These are phyloP conservation scores for Kockiozyma suomiensis DNA, from an alignment of 805 yeast species.

Conservation along the genomic window DNA sequence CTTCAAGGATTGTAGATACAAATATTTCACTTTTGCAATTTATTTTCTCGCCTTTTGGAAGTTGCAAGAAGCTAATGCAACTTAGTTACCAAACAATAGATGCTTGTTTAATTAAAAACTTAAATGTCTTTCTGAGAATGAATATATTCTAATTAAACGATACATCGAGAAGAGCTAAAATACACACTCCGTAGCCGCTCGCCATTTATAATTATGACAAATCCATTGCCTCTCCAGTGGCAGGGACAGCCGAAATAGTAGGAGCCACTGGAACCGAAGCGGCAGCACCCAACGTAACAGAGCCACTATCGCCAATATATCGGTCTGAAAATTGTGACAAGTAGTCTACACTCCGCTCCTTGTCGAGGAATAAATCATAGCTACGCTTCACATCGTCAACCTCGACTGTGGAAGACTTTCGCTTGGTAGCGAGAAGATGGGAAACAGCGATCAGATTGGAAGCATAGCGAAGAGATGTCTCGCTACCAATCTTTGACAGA, in stretches of 20 bases:
- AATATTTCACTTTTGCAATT: background rate
- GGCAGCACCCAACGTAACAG: slow-evolving; percentile 20
- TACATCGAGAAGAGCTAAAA: background rate
- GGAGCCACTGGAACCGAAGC: slow-evolving; percentile 17
- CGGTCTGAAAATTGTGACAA: slow-evolving; percentile 68
- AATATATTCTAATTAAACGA: background rate
- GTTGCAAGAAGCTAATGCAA: no score
- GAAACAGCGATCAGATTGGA: slow-evolving; percentile 89
- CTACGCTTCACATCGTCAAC: slow-evolving; percentile 76
- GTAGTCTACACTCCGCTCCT: slow-evolving; percentile 84
- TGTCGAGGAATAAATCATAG: slow-evolving; percentile 83
- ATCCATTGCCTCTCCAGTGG: slow-evolving; percentile 20
- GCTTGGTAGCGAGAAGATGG: slow-evolving; percentile 79
- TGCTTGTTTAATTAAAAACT: background rate
- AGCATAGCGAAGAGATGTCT: slow-evolving; percentile 89
- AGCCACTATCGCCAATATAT: slow-evolving; percentile 77
- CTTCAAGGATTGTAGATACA: slow-evolving; percentile 15
- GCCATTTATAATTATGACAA: slow-evolving; percentile 8
- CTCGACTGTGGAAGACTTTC: slow-evolving; percentile 72
- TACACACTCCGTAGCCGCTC: background rate
- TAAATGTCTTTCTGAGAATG: background rate
- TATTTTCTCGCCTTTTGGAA: no score
- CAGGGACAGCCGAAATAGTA: slow-evolving; percentile 7
- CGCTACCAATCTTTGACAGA: slow-evolving; percentile 85
- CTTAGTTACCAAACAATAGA: no score